phyloP scores from a whole-genome alignment of 768 basidiomycete genomes.

The Leccinum subgranulosum region DNA sequence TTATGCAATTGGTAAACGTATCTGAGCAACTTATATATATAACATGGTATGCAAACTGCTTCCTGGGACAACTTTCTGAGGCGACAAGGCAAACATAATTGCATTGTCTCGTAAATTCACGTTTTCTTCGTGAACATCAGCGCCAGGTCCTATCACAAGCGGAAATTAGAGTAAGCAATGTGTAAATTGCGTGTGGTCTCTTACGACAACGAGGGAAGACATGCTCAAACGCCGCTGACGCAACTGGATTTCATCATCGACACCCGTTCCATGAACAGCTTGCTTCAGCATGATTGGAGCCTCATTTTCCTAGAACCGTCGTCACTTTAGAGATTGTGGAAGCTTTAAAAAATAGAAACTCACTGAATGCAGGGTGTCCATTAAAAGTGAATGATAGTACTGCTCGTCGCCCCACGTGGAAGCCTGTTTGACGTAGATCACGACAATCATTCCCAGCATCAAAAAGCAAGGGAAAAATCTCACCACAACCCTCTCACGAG shows the following conservation, averaged over 20 bases:
- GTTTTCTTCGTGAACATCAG: slow-evolving; percentile 7
- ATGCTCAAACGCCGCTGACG: slow-evolving; percentile 13
- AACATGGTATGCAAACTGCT: not conserved
- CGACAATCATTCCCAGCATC: slow-evolving; percentile 10
- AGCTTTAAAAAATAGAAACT: not conserved
- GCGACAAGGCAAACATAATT: not conserved
- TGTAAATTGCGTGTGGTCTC: not conserved
- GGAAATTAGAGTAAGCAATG: not conserved
- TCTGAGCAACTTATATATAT: not conserved
- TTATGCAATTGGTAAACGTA: not conserved
- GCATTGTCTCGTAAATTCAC: not conserved
- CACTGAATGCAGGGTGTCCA: not conserved
- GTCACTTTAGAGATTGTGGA: not conserved
- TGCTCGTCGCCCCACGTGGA: not conserved
- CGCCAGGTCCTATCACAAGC: slow-evolving; percentile 24
- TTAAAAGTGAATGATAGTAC: not conserved
- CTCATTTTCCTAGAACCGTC: slow-evolving; percentile 9
- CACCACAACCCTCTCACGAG: slow-evolving; percentile 27
- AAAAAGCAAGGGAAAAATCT: slow-evolving; percentile 2
- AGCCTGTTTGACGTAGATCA: slow-evolving; percentile 9
- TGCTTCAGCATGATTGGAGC: not conserved
- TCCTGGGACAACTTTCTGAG: not conserved
- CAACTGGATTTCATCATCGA: not conserved
- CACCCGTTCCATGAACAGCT: slow-evolving; percentile 4
- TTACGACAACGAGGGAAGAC: slow-evolving; percentile 24